Conservation (phyloP, 2,329 filamentous ascomycete genomes). For the Paraconiothyrium sp. region DNA sequence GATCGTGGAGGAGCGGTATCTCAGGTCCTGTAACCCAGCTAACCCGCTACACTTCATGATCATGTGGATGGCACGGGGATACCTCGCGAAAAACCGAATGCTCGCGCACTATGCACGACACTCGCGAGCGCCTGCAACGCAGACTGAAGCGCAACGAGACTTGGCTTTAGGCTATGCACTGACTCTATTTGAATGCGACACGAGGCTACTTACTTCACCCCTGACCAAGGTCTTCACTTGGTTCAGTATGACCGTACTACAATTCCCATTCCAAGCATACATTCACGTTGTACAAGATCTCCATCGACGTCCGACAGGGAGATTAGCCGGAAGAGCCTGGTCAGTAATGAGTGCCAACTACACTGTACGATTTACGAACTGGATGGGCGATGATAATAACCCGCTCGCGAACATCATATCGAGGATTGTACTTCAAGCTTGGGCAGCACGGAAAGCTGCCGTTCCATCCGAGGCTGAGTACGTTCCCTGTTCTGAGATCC, state of each 20-base stretch:
- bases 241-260: slow-evolving; percentile 46
- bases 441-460: slow-evolving; percentile 32
- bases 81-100: slow-evolving; percentile 61
- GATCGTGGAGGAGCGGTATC: slow-evolving; percentile 51
- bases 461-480: neutral
- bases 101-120: slow-evolving; percentile 57
- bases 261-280: slow-evolving; percentile 63
- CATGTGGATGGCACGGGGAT: slow-evolving; percentile 55
- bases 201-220: slow-evolving; percentile 54
- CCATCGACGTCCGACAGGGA: slow-evolving; percentile 45
- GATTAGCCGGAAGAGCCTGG: slow-evolving; percentile 54
- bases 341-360: slow-evolving; percentile 57
- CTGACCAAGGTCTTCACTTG: slow-evolving; percentile 55
- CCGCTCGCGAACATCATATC: slow-evolving; percentile 57
- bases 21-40: slow-evolving; percentile 39
- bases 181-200: slow-evolving; percentile 58
- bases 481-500: neutral
- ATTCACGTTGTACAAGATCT: slow-evolving; percentile 58
- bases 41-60: slow-evolving; percentile 58
- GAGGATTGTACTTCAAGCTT: slow-evolving; percentile 63
- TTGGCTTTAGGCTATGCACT: slow-evolving; percentile 45
- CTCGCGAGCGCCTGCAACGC: slow-evolving; percentile 21
- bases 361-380: slow-evolving; percentile 39
- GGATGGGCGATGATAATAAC: slow-evolving; percentile 22
- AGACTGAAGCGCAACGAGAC: slow-evolving; percentile 35